Evolutionary conservation across 2,329 filamentous ascomycete species (phyloP).

Genomic region (Trichothecium sympodiale): DNA sequence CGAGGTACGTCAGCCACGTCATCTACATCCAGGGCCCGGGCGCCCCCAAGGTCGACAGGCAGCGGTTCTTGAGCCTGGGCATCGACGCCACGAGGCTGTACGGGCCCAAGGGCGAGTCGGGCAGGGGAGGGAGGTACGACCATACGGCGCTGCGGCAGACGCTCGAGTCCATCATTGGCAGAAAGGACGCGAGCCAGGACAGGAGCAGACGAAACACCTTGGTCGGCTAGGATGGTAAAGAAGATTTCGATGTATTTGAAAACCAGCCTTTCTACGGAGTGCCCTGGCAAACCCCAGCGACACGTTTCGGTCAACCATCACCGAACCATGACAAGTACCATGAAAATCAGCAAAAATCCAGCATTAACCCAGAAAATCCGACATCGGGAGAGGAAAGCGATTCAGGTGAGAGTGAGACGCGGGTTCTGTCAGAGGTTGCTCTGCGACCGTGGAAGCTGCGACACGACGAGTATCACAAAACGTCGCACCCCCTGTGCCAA

Average conservation of each 20-base stretch:
- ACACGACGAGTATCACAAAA: too few species aligned
- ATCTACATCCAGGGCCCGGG: constrained; percentile 65
- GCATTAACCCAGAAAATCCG: too few species aligned
- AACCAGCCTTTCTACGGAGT: too few species aligned
- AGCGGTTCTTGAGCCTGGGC: constrained; percentile 51
- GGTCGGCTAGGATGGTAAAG: constrained; percentile 20
- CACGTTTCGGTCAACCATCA: too few species aligned
- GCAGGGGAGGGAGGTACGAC: constrained; percentile 56
- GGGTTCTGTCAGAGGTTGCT: too few species aligned
- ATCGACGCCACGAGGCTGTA: constrained; percentile 72
- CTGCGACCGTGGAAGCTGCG: too few species aligned
- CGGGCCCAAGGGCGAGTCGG: constrained; percentile 43
- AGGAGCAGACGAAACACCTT: constrained; percentile 34
- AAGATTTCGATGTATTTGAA: background rate
- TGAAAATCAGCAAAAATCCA: too few species aligned
- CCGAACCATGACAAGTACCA: too few species aligned
- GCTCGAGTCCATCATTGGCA: constrained; percentile 66
- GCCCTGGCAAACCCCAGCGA: too few species aligned
- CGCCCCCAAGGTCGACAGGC: constrained; percentile 59
- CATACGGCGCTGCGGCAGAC: constrained; percentile 62
- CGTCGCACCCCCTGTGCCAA: too few species aligned
- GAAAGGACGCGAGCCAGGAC: constrained; percentile 23
- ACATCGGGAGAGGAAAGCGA: too few species aligned
- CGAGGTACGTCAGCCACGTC: constrained; percentile 69
- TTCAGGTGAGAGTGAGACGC: too few species aligned